Conservation (phyloP, 768 basidiomycete species). For the Scleroderma bovista region DNA sequence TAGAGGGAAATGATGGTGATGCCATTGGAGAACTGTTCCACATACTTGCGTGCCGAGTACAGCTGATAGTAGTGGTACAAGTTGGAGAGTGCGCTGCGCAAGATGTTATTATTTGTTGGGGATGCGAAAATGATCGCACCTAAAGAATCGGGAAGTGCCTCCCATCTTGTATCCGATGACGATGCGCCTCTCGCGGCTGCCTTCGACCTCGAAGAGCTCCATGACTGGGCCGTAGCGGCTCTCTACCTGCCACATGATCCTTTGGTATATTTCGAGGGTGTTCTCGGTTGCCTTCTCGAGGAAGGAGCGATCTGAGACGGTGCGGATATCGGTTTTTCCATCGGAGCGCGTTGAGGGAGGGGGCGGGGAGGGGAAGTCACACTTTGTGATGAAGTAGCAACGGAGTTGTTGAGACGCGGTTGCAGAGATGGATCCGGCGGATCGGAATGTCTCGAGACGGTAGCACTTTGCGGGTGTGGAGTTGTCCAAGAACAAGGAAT, state of each 20-base stretch:
- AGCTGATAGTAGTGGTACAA: slow-evolving; percentile 97
- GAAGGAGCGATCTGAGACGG: slow-evolving; percentile 85
- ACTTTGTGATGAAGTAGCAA: slow-evolving; percentile 95
- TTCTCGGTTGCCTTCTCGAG: slow-evolving; percentile 91
- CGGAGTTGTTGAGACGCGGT: slow-evolving; percentile 89
- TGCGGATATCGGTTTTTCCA: slow-evolving; percentile 76
- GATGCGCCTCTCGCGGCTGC: slow-evolving; percentile 80
- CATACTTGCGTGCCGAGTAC: slow-evolving; percentile 94
- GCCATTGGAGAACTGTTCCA: slow-evolving; percentile 97
- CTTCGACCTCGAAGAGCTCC: slow-evolving; percentile 94
- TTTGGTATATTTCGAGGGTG: slow-evolving; percentile 90
- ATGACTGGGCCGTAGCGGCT: slow-evolving; percentile 88
- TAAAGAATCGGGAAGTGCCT: slow-evolving; percentile 80
- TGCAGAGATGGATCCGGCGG: slow-evolving; percentile 78
- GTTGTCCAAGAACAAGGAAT: slow-evolving; percentile 83
- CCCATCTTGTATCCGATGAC: slow-evolving; percentile 99
- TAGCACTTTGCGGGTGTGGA: slow-evolving; percentile 74
- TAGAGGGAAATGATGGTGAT: slow-evolving; percentile 94
- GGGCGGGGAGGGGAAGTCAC: slow-evolving; percentile 65
- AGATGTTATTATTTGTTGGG: slow-evolving; percentile 3
- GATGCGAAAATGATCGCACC: slow-evolving; percentile 31
- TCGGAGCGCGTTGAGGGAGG: slow-evolving; percentile 37
- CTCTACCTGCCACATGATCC: slow-evolving; percentile 84
- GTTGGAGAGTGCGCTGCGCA: slow-evolving; percentile 76
- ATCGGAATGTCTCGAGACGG: slow-evolving; percentile 95